Evolutionary conservation across 2,329 filamentous ascomycete genomes (phyloP), one percentile per base, ranked within the genome.

Genomic region (Fusarium caatingaense): DNA sequence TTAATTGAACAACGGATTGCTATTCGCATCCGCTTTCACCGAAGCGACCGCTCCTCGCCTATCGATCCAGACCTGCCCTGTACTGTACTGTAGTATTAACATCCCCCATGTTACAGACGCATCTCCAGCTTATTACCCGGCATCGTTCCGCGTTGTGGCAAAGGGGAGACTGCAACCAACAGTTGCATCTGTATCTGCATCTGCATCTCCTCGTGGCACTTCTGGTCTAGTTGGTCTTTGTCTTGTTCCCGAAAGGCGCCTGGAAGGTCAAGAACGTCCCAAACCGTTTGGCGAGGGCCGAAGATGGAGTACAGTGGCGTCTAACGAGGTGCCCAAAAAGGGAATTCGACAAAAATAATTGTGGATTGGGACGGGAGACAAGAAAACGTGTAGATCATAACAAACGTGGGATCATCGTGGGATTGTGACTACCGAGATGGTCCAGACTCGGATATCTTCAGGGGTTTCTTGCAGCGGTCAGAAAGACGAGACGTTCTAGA

Each of bases 41-140:
- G 48, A 58, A 69, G 53, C 66, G 48, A 67, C 48, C 47, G 56
- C 66, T 34, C 25, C 53, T 69, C 67, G 67, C 57, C 67, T 70
- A 69, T 69, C 67, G 67, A 27, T 56, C 66, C 56, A 65, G 32
- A 46, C 51, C 46, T 47, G 60, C 50, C 57, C 46, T 46, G 53
- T 47, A 23, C 54, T 47, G 60, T 41, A 50, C 46, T 32, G 53
- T 47, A 23, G 34, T 37, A 27, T n/a, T 37, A 28, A 7, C 53
- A 20, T 34, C 30, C 8, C 28, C 21, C 21, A 10, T 32, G 41
- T 56, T 21, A 48, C n/a, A 46, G 40, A 37, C 21, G 12, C 48
- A 51, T 51, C 30, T 51, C 23, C 56, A 60, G 48, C 42, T 45
- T 45, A 48, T 59, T 44, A 25, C 56, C 49, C 53, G 66, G 56